Evolutionary conservation across 2,329 filamentous ascomycete genomes (phyloP), one percentile per base, ranked within the genome.

Genomic region (Beauveria rudraprayagi): DNA sequence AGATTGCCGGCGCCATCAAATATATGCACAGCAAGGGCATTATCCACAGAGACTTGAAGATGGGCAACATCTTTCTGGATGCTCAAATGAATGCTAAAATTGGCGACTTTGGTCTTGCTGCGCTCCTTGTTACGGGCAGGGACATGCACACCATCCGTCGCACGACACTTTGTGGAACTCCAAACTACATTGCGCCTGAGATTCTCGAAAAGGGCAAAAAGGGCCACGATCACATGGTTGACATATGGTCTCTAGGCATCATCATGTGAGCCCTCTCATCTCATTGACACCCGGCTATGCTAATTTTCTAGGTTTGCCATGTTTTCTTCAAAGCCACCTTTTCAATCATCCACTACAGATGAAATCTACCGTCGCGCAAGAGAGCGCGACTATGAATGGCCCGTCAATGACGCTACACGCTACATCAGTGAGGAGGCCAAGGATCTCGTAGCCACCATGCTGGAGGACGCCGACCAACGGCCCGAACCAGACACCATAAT

Each of bases 101-200:
- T 68, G 94, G 94, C 50, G 94, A 99, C 73, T 99, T 99, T 76
- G 94, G 94, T 3, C 81, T 99, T 60, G 94, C 94, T 34, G 94
- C 95, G 30, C 80, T 99, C 67, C 80, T 97, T 61, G 87, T 97
- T 50, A 95, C 92, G 10, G 91, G 93, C 70, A 92, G 89, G 72
- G 94, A 99, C 70, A 90, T 91, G 83, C 87, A 87, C 73, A 91
- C 84, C 63, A 86, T 86, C 68, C 86, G 94, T 65, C 84, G 95
- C 69, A 97, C 91, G 28, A 99, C 94, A 7, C 85, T 99, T 63
- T 99, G 94, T 68, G 94, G 94, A 62, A 99, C 94, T 5, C 94
- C 94, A 1, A 99, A 99, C 74, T 99, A 99, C 72, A 96, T 99
- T 67, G 94, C 94, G 0, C 94, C 94, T 0, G 94, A 99, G 71